Evolutionary conservation across 2,329 filamentous ascomycete species (phyloP).

Genomic region (Alternaria sp.): DNA sequence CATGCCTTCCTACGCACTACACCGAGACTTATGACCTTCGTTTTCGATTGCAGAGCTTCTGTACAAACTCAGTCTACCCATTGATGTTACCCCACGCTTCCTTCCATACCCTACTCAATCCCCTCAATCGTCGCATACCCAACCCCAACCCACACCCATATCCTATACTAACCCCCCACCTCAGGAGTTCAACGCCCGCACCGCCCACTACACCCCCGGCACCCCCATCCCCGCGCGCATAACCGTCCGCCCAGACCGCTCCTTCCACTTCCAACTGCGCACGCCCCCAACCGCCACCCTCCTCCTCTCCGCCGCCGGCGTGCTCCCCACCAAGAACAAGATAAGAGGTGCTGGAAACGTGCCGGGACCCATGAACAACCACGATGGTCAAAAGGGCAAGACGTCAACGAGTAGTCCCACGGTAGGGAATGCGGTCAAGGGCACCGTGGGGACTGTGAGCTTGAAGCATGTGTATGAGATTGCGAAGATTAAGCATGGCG

Average conservation of each 20-base stretch:
- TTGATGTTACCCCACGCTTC: too few relatives aligned
- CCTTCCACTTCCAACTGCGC: slow-evolving; percentile 90
- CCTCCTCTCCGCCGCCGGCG: slow-evolving; percentile 80
- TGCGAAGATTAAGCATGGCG: slow-evolving; percentile 83
- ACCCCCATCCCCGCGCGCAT: slow-evolving; percentile 91
- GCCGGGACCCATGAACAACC: slow-evolving; percentile 53
- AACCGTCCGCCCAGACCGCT: slow-evolving; percentile 88
- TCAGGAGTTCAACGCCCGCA: slow-evolving; percentile 93
- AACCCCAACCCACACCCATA: too few relatives aligned
- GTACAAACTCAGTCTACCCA: too few relatives aligned
- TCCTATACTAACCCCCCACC: background rate
- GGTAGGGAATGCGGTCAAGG: slow-evolving; percentile 68
- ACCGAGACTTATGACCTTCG: too few relatives aligned
- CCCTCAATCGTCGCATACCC: background rate
- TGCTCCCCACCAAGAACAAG: slow-evolving; percentile 76
- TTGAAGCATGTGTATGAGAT: slow-evolving; percentile 98
- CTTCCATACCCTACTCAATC: background rate
- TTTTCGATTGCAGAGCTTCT: too few relatives aligned
- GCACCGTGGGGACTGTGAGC: slow-evolving; percentile 82
- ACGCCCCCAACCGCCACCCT: slow-evolving; percentile 95
- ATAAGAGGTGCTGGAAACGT: slow-evolving; percentile 70
- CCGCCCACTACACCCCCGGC: slow-evolving; percentile 79
- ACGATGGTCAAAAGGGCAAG: slow-evolving; percentile 47
- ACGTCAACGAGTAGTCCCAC: slow-evolving; percentile 40
- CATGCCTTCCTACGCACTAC: background rate